Conservation (phyloP, 345 rosid genomes). For the Durio zibethinus region DNA sequence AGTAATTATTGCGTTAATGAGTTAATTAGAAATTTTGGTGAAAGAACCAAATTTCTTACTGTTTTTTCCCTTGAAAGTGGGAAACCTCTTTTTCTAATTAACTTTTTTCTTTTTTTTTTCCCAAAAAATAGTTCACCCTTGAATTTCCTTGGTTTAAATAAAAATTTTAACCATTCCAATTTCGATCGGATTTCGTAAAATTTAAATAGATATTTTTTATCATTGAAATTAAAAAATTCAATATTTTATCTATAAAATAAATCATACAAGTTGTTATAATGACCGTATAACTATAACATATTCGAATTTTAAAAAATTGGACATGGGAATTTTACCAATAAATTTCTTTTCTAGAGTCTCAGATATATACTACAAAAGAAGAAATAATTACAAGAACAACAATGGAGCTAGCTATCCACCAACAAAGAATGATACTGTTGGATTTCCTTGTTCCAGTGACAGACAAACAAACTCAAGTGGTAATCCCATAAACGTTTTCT, state of each 20-base stretch:
- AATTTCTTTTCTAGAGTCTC: not conserved
- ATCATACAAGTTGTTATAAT: no score
- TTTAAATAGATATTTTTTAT: no score
- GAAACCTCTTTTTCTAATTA: not conserved
- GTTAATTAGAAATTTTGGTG: not conserved
- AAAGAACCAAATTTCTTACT: not conserved
- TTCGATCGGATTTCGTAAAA: no score
- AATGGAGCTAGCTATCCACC: not conserved
- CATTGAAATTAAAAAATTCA: no score
- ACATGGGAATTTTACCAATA: not conserved
- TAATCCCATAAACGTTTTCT: not conserved
- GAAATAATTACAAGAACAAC: not conserved
- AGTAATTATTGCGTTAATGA: conserved; percentile 17
- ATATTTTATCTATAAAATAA: no score
- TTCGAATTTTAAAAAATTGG: not conserved
- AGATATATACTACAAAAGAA: not conserved
- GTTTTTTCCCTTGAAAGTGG: conserved; percentile 15
- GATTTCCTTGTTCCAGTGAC: not conserved
- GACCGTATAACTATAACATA: no score
- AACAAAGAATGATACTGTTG: not conserved
- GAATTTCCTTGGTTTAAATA: not conserved
- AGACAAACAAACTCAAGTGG: conserved; percentile 19
- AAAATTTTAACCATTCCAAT: no score
- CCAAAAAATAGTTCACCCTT: not conserved
- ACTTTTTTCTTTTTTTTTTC: not conserved